Percentiles rank a stretch among this genome's conserved stretches.
Conservation (phyloP, 2,329 filamentous ascomycete species). For the Paecilomyces formosus region DNA sequence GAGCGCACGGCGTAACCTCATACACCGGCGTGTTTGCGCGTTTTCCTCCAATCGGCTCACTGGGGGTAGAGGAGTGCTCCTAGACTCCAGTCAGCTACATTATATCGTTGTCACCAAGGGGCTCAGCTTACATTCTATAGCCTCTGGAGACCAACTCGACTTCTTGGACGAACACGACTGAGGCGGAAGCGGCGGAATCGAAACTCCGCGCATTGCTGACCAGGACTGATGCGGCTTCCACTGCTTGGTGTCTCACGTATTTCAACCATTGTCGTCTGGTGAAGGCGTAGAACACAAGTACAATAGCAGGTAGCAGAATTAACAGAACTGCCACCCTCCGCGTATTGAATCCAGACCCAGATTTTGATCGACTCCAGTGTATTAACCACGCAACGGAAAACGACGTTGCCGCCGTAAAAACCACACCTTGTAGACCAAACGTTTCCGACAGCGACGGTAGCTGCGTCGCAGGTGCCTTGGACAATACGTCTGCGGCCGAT, state of each 20-base stretch:
- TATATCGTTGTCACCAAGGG: constrained; percentile 7
- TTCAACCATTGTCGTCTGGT: constrained; percentile 74
- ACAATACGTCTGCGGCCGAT: constrained; percentile 26
- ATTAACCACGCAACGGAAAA: constrained; percentile 60
- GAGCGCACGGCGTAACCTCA: constrained; percentile 69
- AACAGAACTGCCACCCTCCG: constrained; percentile 32
- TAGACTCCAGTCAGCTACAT: constrained; percentile 31
- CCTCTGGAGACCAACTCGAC: constrained; percentile 92
- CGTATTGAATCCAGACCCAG: constrained; percentile 35
- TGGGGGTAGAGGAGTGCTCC: constrained; percentile 84
- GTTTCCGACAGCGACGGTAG: constrained; percentile 31
- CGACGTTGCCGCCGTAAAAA: constrained; percentile 55
- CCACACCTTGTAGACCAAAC: constrained; percentile 57
- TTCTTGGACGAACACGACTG: constrained; percentile 79
- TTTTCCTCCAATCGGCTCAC: constrained; percentile 84
- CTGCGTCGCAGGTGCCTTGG: constrained; percentile 21
- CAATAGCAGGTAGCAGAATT: constrained; percentile 44
- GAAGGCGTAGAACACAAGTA: constrained; percentile 60
- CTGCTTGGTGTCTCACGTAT: constrained; percentile 65
- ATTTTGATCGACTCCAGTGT: constrained; percentile 60
- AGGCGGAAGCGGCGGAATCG: constrained; percentile 67
- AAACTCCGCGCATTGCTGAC: constrained; percentile 71
- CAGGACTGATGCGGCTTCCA: constrained; percentile 61
- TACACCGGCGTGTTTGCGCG: constrained; percentile 69
- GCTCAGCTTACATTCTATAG: constrained; percentile 63